Percentiles rank a stretch among this genome's conserved stretches.
These are phyloP conservation scores for Tylopilus sp. DNA, from an alignment of 768 basidiomycete genomes.

Conservation along the genomic window DNA sequence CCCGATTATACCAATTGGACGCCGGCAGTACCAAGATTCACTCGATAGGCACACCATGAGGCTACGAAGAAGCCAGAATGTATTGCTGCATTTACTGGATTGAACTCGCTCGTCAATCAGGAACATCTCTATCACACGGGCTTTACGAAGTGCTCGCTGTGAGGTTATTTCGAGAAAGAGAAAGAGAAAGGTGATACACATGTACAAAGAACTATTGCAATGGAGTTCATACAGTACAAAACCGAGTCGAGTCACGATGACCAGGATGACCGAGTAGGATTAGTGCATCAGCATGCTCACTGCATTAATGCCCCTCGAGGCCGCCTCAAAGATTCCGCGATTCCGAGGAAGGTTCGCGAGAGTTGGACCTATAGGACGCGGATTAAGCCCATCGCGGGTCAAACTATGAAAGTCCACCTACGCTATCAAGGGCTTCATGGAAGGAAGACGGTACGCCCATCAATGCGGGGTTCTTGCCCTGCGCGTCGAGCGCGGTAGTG, in stretches of 20 bases:
- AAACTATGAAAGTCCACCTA: slow-evolving; percentile 19
- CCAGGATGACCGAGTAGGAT: too few relatives aligned
- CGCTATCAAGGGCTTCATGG: slow-evolving; percentile 48
- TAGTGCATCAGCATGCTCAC: too few relatives aligned
- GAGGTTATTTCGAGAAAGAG: not conserved
- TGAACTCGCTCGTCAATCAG: slow-evolving; percentile 13
- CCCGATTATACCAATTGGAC: not conserved
- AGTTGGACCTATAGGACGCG: slow-evolving; percentile 40
- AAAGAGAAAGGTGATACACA: too few relatives aligned
- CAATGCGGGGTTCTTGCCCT: slow-evolving; percentile 32
- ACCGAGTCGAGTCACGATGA: too few relatives aligned
- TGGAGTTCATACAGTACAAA: not conserved
- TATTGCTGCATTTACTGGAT: not conserved
- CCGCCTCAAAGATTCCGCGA: slow-evolving; percentile 54
- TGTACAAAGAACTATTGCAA: too few relatives aligned
- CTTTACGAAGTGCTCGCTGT: slow-evolving; percentile 4
- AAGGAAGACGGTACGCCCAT: slow-evolving; percentile 41
- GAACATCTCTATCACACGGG: slow-evolving; percentile 14
- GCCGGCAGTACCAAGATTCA: not conserved
- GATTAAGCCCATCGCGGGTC: not conserved
- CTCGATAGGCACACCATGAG: slow-evolving; percentile 16
- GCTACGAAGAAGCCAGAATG: slow-evolving; percentile 4
- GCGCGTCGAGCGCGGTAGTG: slow-evolving; percentile 43
- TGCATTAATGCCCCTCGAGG: slow-evolving; percentile 47
- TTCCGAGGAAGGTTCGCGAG: slow-evolving; percentile 51